A percentile compares a stretch with the other conserved stretches of the same genome.
phyloP scores from a whole-genome alignment of 176 grass and related monocot species.

The Pharus latifolius region DNA sequence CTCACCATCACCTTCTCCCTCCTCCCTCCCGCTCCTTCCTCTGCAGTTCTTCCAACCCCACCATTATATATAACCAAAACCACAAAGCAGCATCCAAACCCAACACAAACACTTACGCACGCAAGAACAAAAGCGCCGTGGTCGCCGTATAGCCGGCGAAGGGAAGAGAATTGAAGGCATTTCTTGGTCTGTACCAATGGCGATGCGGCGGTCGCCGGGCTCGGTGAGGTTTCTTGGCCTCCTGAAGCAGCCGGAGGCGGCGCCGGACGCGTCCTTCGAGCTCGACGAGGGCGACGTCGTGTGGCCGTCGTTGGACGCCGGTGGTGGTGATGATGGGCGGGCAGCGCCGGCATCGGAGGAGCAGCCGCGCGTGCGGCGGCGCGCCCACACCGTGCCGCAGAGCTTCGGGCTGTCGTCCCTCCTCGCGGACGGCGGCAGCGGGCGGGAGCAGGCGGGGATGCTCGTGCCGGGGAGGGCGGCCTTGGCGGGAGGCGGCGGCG shows the following conservation, averaged over 20 bases:
- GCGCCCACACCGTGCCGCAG: conserved; percentile 30
- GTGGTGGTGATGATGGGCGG: neutral
- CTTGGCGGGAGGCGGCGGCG: neutral
- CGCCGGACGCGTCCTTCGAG: conserved; percentile 11
- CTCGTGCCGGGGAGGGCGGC: neutral
- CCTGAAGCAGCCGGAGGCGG: conserved; percentile 30
- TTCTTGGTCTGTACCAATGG: neutral
- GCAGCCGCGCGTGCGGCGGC: neutral
- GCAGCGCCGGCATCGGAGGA: neutral
- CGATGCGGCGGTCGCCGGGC: conserved; percentile 20
- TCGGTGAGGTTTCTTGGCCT: conserved; percentile 38
- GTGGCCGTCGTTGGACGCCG: conserved; percentile 11
- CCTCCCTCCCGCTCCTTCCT: neutral
- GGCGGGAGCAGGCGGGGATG: neutral
- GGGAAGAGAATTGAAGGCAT: too few species aligned
- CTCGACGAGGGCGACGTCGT: conserved; percentile 52
- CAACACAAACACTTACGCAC: neutral
- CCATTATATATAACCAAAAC: conserved; percentile 5
- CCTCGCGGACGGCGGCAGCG: conserved; percentile 9
- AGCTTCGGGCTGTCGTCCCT: conserved; percentile 44
- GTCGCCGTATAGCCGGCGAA: neutral
- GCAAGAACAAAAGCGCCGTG: neutral
- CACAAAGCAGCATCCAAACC: conserved; percentile 3
- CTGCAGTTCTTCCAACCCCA: neutral
- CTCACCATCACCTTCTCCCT: neutral